These are phyloP conservation scores for Claviceps lovelessii DNA, from an alignment of 2,329 filamentous ascomycete species.

Conservation along the genomic window DNA sequence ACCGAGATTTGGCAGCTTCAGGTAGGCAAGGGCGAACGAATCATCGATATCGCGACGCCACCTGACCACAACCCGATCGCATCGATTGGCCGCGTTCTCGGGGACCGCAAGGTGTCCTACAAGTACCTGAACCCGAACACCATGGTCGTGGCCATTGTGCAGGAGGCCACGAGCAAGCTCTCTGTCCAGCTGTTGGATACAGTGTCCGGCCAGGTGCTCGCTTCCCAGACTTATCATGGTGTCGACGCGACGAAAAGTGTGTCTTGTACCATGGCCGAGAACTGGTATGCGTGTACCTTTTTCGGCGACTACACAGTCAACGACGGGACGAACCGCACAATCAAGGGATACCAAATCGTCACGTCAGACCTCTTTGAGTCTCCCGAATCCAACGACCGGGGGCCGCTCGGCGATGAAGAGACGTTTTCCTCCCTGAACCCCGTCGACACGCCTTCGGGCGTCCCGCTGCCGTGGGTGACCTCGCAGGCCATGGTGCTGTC, in stretches of 20 bases:
- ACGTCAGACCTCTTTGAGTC: constrained; percentile 88
- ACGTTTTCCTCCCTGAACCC: constrained; percentile 71
- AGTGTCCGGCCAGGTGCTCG: constrained; percentile 66
- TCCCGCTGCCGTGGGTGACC: constrained; percentile 56
- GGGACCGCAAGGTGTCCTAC: constrained; percentile 85
- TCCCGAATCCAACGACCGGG: constrained; percentile 66
- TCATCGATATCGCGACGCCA: constrained; percentile 53
- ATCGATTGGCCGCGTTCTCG: constrained; percentile 86
- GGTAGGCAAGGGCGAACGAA: constrained; percentile 48
- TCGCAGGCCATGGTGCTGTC: constrained; percentile 71
- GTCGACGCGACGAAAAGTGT: constrained; percentile 64
- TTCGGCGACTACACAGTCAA: constrained; percentile 45
- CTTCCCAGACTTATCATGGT: constrained; percentile 54
- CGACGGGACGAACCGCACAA: constrained; percentile 37
- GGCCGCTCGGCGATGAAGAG: constrained; percentile 51
- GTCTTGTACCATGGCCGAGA: constrained; percentile 70
- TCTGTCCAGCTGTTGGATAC: constrained; percentile 73
- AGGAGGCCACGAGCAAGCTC: constrained; percentile 43
- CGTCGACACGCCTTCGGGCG: constrained; percentile 38
- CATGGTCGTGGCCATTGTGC: constrained; percentile 56
- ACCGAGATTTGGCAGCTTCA: constrained; percentile 59
- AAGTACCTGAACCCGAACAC: constrained; percentile 91
- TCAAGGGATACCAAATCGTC: constrained; percentile 76
- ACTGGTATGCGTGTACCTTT: constrained; percentile 87
- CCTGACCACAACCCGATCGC: constrained; percentile 74